Evolutionary conservation across 768 basidiomycete genomes (phyloP).

Genomic region (Tricholomella constricta): DNA sequence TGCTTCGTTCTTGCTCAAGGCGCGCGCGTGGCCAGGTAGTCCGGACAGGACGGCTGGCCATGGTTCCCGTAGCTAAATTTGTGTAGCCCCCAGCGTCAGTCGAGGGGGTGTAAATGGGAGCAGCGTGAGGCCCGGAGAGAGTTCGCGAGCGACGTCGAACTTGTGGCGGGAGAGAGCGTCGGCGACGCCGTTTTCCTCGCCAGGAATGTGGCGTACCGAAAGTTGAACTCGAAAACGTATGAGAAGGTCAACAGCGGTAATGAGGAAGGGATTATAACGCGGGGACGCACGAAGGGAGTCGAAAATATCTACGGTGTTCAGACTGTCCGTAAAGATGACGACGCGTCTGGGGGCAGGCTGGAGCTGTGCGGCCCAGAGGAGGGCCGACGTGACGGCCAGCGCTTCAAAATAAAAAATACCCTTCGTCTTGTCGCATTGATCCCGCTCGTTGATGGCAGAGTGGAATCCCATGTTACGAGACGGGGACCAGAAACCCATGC

Average conservation of each 20-base stretch:
- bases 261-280: no score
- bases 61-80: slow-evolving; percentile 14
- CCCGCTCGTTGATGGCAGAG: no score
- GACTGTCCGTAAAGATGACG: slow-evolving; percentile 24
- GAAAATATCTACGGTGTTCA: slow-evolving; percentile 23
- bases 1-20: no score
- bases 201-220: slow-evolving; percentile 26
- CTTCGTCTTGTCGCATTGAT: no score
- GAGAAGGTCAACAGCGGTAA: slow-evolving; percentile 18
- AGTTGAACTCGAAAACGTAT: no score
- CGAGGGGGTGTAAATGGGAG: slow-evolving; percentile 13
- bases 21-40: slow-evolving; percentile 31
- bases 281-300: no score
- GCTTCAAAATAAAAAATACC: slow-evolving; percentile 30
- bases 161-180: slow-evolving; percentile 37
- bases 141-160: neutral
- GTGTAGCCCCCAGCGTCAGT: no score
- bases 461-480: slow-evolving; percentile 8
- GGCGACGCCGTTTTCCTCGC: slow-evolving; percentile 26
- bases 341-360: neutral
- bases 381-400: no score
- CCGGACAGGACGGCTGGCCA: slow-evolving; percentile 28
- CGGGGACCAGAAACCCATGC: slow-evolving; percentile 27
- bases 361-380: neutral
- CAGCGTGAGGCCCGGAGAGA: slow-evolving; percentile 3